These are phyloP conservation scores for Fagus crenata DNA, from an alignment of 306 rosid species.

Conservation along the genomic window DNA sequence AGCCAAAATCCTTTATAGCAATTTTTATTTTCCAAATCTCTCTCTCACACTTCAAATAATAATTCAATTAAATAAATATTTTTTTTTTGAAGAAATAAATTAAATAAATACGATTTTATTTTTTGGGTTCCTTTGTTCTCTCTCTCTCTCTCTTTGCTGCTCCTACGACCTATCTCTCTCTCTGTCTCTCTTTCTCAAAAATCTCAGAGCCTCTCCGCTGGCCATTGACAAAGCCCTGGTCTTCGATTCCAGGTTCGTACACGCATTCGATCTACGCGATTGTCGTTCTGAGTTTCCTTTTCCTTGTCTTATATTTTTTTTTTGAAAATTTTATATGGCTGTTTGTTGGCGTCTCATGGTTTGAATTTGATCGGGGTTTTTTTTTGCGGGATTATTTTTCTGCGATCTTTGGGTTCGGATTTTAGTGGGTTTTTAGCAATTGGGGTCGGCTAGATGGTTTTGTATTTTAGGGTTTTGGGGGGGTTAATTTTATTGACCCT, in stretches of 20 bases:
- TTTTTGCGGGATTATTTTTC: conserved; percentile 27
- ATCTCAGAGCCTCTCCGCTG: conserved; percentile 60
- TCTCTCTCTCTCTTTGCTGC: conserved; percentile 41
- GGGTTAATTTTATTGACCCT: conserved; percentile 11
- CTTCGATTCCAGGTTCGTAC: conserved; percentile 67
- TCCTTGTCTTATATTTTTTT: neutral
- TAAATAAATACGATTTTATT: conserved; percentile 33
- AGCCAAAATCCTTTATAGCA: no score
- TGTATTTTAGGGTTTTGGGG: conserved; percentile 36
- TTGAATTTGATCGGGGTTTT: conserved; percentile 47
- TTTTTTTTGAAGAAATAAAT: neutral
- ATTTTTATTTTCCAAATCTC: no score
- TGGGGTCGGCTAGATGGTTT: conserved; percentile 31
- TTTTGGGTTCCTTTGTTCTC: conserved; percentile 55
- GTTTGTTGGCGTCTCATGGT: conserved; percentile 34
- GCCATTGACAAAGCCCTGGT: conserved; percentile 52
- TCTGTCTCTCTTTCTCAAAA: conserved; percentile 51
- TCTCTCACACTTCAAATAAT: no score
- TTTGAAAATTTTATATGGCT: neutral
- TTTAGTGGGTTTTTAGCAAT: conserved; percentile 27
- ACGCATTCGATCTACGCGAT: conserved; percentile 56
- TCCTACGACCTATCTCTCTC: conserved; percentile 41
- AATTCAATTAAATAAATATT: no score
- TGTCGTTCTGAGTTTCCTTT: conserved; percentile 21
- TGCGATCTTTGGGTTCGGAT: conserved; percentile 45